These are phyloP conservation scores for Gamarada debralockiae DNA, from an alignment of 495 filamentous ascomycete genomes.

Conservation along the genomic window DNA sequence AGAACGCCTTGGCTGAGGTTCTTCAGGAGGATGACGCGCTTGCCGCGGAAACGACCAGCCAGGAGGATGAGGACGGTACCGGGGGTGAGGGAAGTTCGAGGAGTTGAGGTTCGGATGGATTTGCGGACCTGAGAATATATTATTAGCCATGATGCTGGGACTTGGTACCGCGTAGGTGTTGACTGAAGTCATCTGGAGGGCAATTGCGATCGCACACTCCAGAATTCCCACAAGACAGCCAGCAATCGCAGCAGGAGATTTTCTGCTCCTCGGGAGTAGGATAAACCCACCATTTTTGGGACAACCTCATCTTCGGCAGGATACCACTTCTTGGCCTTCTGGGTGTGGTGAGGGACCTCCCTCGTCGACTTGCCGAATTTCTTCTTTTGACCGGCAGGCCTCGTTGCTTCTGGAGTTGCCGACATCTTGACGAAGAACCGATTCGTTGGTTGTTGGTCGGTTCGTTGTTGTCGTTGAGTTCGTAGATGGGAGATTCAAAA, in stretches of 20 bases:
- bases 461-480: constrained; percentile 23
- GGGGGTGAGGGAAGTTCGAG: constrained; percentile 82
- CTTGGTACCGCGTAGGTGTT: not conserved
- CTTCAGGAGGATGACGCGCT: constrained; percentile 99
- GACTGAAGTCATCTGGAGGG: not conserved
- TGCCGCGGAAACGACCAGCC: constrained; percentile 99
- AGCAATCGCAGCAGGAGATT: constrained; percentile 7
- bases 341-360: constrained; percentile 72
- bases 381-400: constrained; percentile 66
- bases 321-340: constrained; percentile 99
- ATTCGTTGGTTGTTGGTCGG: constrained; percentile 17
- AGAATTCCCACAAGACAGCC: not conserved
- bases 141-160: constrained; percentile 8
- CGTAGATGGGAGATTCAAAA: constrained; percentile 10
- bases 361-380: constrained; percentile 97
- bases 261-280: not conserved
- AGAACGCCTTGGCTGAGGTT: constrained; percentile 93
- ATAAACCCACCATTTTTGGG: constrained; percentile 81
- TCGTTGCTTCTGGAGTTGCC: constrained; percentile 35
- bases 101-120: constrained; percentile 76
- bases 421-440: constrained; percentile 55
- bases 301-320: constrained; percentile 89
- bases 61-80: constrained; percentile 97
- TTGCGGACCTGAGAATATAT: constrained; percentile 76
- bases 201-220: constrained; percentile 11